A percentile compares a stretch with the other conserved stretches of the same genome.
phyloP scores from a whole-genome alignment of 2,329 filamentous ascomycete genomes.

The Phialophora macrospora region DNA sequence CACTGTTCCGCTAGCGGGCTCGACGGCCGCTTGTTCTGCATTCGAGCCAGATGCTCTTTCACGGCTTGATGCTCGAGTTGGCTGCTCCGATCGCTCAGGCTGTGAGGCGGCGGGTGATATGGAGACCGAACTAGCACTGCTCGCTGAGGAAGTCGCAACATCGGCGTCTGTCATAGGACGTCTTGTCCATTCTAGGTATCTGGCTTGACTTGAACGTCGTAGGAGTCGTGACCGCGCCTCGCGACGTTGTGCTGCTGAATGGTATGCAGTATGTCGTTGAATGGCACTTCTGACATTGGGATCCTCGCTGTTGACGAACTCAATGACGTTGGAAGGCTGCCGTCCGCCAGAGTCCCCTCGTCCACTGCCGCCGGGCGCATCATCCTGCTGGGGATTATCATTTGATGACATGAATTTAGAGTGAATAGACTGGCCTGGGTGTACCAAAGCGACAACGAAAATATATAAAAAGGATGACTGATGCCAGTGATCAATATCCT shows the following conservation, averaged over 20 bases:
- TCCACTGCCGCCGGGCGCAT: constrained; percentile 7
- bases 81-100: constrained; percentile 11
- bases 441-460: constrained; percentile 5
- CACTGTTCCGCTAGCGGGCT: constrained; percentile 7
- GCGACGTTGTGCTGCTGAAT: constrained; percentile 37
- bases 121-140: constrained; percentile 31
- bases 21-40: constrained; percentile 11
- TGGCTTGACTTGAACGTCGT: constrained; percentile 30
- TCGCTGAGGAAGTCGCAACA: constrained; percentile 26
- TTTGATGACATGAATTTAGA: constrained; percentile 29
- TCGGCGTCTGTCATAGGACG: constrained; percentile 22
- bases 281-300: constrained; percentile 38
- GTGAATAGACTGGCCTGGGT: neutral
- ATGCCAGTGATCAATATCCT: constrained; percentile 6
- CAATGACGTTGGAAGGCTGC: constrained; percentile 29
- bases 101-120: constrained; percentile 28
- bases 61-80: constrained; percentile 17
- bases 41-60: constrained; percentile 23
- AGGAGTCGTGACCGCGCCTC: constrained; percentile 34
- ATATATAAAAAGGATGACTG: neutral
- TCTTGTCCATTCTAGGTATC: constrained; percentile 37
- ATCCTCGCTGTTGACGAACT: constrained; percentile 38
- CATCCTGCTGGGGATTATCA: constrained; percentile 25
- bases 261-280: constrained; percentile 38
- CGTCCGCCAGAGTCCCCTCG: constrained; percentile 17